Conservation (phyloP, 768 basidiomycete species). For the Phylloporus arenicola region DNA sequence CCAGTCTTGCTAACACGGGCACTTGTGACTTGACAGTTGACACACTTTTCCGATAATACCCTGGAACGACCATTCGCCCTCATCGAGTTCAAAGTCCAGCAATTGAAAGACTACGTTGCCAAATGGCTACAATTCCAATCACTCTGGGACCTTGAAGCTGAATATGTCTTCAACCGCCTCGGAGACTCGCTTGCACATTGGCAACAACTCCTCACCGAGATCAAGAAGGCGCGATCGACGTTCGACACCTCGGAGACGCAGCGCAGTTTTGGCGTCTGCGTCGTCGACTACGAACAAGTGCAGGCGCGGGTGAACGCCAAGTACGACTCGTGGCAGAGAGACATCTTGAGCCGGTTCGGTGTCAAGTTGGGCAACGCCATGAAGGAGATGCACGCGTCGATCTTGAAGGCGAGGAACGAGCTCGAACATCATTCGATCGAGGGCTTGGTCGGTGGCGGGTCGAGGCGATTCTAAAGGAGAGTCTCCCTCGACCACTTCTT, state of each 20-base stretch:
- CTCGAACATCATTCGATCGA: constrained; percentile 96
- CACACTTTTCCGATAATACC: constrained; percentile 64
- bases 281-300: constrained; percentile 97
- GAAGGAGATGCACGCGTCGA: constrained; percentile 95
- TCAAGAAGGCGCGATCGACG: constrained; percentile 92
- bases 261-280: constrained; percentile 86
- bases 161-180: constrained; percentile 92
- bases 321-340: constrained; percentile 97
- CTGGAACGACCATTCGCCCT: constrained; percentile 79
- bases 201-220: constrained; percentile 95
- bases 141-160: constrained; percentile 95
- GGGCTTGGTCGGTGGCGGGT: constrained; percentile 59
- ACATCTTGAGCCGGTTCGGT: constrained; percentile 89
- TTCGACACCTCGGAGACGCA: constrained; percentile 96
- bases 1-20: constrained; percentile 6
- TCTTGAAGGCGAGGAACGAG: constrained; percentile 90
- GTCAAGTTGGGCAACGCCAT: constrained; percentile 89
- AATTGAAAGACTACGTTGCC: constrained; percentile 84
- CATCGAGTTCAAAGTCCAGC: constrained; percentile 83
- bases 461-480: constrained; percentile 44
- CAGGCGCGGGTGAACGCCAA: constrained; percentile 97
- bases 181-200: constrained; percentile 91
- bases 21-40: constrained; percentile 57
- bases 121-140: constrained; percentile 99
- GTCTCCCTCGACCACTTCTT: neutral